Base-by-base conservation (phyloP, 768 basidiomycete species). In the Tremella mesenterica region DNA sequence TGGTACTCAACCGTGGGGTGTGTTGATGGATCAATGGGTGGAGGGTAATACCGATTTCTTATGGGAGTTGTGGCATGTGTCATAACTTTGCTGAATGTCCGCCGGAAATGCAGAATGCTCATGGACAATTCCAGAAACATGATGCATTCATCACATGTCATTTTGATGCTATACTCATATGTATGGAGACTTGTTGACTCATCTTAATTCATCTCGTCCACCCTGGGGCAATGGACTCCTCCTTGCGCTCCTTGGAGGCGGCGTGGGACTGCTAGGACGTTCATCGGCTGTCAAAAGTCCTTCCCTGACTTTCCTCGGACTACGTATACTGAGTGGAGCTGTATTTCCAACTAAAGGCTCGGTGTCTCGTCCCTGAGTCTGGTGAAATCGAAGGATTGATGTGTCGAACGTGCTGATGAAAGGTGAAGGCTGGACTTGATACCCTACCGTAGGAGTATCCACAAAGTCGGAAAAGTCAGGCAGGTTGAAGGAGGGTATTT, bases 391-490 rank as follows among this genome's bases (percentile, higher is more conserved):
- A 18, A 23, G 38, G n/a, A 41, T 41, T 23, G 38, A 23, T 23
- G 38, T 41, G 38, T 14, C 23, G 38, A 41, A 41, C n/a, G 38
- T 18, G 38, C 38, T 28, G 34, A 54, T 36, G 46, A 58, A 54
- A 18, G 58, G 54, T 3, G 64, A 60, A 9, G 58, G 47, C 31
- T 65, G 58, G 38, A 57, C 53, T 18, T 57, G 49, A 20, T 52
- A 57, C 16, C 57, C 41, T 2, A 44, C 58, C 7, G 60, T 57
- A 8, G 63, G 57, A 10, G 53, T 23, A 34, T n/a, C 38, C 4
- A 23, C 38, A 23, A 41, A 41, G 38, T n/a, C n/a, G n/a, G 55
- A 48, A 3, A 44, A 38, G 10, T 53, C 27, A 6, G 57, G n/a
- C 8, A 49, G 31, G 23, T 60, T 36, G 48, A 63, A 60, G 5